Conservation (phyloP, 2,329 filamentous ascomycete species). For the Cordyceps cicadae region DNA sequence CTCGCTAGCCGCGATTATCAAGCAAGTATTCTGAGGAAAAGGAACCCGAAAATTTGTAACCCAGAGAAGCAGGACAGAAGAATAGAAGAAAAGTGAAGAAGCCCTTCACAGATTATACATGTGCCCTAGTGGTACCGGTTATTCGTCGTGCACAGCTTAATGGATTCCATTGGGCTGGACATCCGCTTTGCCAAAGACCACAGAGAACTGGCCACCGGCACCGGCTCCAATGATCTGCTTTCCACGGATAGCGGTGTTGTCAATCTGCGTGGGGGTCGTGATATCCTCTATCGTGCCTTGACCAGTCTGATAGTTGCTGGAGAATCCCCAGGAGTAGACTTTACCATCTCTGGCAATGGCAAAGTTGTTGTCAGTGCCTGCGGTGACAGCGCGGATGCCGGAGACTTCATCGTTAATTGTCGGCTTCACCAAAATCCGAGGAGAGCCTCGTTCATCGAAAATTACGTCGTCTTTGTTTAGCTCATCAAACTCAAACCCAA, state of each 20-base stretch:
- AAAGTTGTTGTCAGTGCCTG: constrained; percentile 66
- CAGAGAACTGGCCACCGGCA: constrained; percentile 77
- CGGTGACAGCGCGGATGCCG: constrained; percentile 46
- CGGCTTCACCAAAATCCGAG: constrained; percentile 53
- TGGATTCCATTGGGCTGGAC: constrained; percentile 19
- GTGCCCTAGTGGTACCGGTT: neutral
- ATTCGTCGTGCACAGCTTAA: constrained; percentile 1
- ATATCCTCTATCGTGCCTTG: constrained; percentile 73
- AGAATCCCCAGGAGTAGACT: constrained; percentile 75
- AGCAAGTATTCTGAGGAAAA: neutral
- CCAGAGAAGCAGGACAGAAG: neutral
- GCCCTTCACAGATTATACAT: constrained; percentile 6
- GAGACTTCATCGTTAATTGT: constrained; percentile 38
- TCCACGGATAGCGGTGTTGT: constrained; percentile 73
- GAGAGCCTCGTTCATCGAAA: constrained; percentile 51
- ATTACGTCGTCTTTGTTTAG: constrained; percentile 45
- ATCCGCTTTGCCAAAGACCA: constrained; percentile 43
- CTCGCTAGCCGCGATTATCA: neutral
- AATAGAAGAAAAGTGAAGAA: neutral
- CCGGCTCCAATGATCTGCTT: constrained; percentile 71
- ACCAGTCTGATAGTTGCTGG: constrained; percentile 70
- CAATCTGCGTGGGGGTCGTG: constrained; percentile 65
- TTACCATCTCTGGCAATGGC: constrained; percentile 62
- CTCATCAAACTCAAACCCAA: constrained; percentile 49
- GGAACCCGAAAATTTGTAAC: neutral